These are phyloP conservation scores for Kwoniella dendrophila DNA, from an alignment of 768 basidiomycete genomes.

Conservation along the genomic window DNA sequence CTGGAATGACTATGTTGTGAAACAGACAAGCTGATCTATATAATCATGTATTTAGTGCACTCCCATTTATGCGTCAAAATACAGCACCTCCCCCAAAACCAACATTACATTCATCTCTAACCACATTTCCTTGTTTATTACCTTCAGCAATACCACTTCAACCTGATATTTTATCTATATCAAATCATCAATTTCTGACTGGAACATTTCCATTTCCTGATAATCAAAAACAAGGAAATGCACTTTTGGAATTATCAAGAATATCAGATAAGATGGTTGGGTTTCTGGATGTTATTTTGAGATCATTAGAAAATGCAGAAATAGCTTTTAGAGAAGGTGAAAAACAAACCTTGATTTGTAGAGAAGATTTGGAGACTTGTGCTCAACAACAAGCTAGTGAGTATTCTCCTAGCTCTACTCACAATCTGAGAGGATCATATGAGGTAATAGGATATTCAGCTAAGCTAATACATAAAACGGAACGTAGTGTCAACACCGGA, in stretches of 20 bases:
- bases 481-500: conserved; percentile 30
- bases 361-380: conserved; percentile 48
- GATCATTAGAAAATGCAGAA: conserved; percentile 37
- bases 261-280: conserved; percentile 28
- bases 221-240: not conserved
- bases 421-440: not conserved
- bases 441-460: not conserved
- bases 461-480: not conserved
- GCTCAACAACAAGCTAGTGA: conserved; percentile 45
- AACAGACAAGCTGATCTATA: not conserved
- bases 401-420: conserved; percentile 7
- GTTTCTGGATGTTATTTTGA: conserved; percentile 31
- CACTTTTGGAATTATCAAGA: conserved; percentile 21
- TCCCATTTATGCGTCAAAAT: conserved; percentile 31
- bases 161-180: conserved; percentile 31
- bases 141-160: conserved; percentile 14
- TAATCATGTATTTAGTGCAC: conserved; percentile 11
- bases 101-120: conserved; percentile 26
- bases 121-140: conserved; percentile 36
- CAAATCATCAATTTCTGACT: conserved; percentile 25
- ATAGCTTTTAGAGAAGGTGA: conserved; percentile 34
- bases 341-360: conserved; percentile 48
- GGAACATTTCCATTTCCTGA: conserved; percentile 31
- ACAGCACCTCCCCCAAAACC: conserved; percentile 10
- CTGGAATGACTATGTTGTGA: not conserved